phyloP scores from a whole-genome alignment of 192 early-diverging fungal species.

The Gonapodya prolifera region DNA sequence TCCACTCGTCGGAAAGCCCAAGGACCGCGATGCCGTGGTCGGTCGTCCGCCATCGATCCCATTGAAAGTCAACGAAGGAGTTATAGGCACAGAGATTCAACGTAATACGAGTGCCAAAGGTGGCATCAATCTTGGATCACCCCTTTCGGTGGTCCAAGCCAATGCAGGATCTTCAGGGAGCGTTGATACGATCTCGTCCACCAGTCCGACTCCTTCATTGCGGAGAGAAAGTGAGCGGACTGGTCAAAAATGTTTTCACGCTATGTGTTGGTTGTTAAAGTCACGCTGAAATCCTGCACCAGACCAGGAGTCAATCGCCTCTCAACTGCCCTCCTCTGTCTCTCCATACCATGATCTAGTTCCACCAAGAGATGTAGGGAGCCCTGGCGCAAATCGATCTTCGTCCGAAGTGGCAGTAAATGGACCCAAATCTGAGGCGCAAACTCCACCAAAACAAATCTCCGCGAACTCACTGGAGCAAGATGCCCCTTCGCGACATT shows the following conservation, averaged over 20 bases:
- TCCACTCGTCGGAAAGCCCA: not conserved
- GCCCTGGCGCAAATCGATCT: not conserved
- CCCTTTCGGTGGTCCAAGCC: not conserved
- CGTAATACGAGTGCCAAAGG: no score
- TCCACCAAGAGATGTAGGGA: not conserved
- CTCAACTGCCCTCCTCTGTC: not conserved
- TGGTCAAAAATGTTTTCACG: not conserved
- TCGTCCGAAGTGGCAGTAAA: not conserved
- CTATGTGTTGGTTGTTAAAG: not conserved
- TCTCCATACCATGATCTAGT: no score
- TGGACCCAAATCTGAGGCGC: not conserved
- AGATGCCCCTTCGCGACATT: not conserved
- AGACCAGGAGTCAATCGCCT: not conserved
- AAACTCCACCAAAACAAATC: not conserved
- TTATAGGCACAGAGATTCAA: no score
- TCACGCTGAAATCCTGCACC: not conserved
- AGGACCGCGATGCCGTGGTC: not conserved
- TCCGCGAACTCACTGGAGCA: not conserved
- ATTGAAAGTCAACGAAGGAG: not conserved
- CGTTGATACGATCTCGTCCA: not conserved
- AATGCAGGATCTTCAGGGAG: not conserved
- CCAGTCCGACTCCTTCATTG: not conserved
- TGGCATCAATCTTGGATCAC: not conserved
- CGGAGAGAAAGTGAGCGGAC: not conserved
- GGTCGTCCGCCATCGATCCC: not conserved